Base-by-base conservation (phyloP, 1,139 yeast species). In the Sporopachydermia cereana region DNA sequence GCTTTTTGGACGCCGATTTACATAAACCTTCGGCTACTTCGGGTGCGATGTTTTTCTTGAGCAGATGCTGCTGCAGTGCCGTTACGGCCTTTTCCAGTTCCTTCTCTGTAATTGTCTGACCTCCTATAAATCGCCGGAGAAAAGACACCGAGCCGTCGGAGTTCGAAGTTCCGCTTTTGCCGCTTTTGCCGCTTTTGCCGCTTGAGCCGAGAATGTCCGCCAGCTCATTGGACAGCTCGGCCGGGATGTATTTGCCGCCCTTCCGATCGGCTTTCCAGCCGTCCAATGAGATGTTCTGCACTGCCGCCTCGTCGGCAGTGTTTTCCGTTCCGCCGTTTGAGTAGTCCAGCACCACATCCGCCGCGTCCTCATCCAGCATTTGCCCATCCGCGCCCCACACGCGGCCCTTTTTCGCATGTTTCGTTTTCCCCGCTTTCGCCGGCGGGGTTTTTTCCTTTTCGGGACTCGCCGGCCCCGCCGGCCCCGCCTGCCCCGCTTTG, bases 1-100 rank as follows among this genome's bases (percentile, higher is more conserved):
- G 58, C 44, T 74, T 77, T 50, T 69, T 69, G 44, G 76, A 76
- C n/a, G 81, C 83, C 44, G 72, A 75, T 7, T 69, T 61, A 43
- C 80, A 71, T 41, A 81, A 61, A 45, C 74, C 71, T 41, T 68
- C 74, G 0, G 86, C 84, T 20, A 73, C 77, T 45, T 71, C 76
- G 17, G 71, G 71, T 20, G 79, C 76, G 24, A 74, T 75, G 49
- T 74, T 74, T 51, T 74, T 74, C 50, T 64, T 60, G 51, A 75
- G 64, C 42, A 74, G 57, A 48, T 72, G 77, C 43, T 70, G 70
- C 41, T 69, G 66, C 63, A 75, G 66, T 3, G 67, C 67, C 2
- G 54, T 54, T 41, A 70, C 58, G 2, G 73, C 70, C 45, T 65
- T 64, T 21, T 58, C 57, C 41, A 75, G 59, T 44, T 72, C 77